A percentile compares a stretch with the other conserved stretches of the same genome.
Evolutionary conservation across 495 filamentous ascomycete species (phyloP).

Genomic region (Barbatosphaeria neglecta): DNA sequence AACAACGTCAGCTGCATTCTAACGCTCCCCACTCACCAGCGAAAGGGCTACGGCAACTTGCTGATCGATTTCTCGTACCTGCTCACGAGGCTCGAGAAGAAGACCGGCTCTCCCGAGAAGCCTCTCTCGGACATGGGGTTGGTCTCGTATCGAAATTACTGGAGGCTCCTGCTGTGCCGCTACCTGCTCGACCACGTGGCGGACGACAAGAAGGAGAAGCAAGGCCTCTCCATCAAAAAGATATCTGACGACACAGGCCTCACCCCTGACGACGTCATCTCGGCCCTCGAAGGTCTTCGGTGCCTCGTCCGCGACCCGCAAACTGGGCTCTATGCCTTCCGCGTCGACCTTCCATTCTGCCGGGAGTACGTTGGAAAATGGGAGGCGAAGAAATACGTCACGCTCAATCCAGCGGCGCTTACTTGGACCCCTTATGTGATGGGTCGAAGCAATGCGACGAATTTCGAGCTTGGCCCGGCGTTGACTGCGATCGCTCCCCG

Average conservation of each 20-base stretch:
- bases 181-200: conserved; percentile 48
- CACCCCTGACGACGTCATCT: conserved; percentile 92
- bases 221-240: conserved; percentile 57
- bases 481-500: conserved; percentile 80
- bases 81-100: conserved; percentile 81
- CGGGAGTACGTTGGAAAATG: conserved; percentile 73
- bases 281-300: conserved; percentile 77
- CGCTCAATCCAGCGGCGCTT: conserved; percentile 67
- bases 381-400: conserved; percentile 77
- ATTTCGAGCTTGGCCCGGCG: conserved; percentile 73
- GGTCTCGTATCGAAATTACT: conserved; percentile 94
- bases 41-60: conserved; percentile 92
- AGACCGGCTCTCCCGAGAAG: conserved; percentile 94
- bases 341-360: conserved; percentile 72
- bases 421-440: conserved; percentile 98
- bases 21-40: conserved; percentile 88
- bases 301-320: conserved; percentile 82
- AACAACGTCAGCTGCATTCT: conserved; percentile 98
- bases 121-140: conserved; percentile 96
- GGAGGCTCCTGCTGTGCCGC: conserved; percentile 71
- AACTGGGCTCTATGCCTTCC: conserved; percentile 77
- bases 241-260: conserved; percentile 89
- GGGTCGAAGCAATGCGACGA: conserved; percentile 72
- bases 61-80: conserved; percentile 98
- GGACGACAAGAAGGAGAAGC: conserved; percentile 41